phyloP scores from a whole-genome alignment of 768 basidiomycete species.

The Amanita exitialis region DNA sequence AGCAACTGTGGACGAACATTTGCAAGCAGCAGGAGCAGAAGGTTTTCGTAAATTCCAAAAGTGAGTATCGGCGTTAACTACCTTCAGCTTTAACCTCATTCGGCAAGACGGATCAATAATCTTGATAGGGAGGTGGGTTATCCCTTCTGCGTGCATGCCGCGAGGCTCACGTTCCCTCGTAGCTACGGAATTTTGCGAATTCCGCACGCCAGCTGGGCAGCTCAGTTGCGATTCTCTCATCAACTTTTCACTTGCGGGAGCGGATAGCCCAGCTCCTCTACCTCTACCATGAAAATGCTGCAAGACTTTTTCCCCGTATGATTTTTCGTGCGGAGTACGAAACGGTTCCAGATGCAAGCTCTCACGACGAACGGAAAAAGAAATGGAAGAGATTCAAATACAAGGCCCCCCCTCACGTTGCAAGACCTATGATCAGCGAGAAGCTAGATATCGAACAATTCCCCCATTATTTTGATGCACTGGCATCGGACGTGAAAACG shows the following conservation, averaged over 20 bases:
- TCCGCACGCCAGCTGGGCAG: conserved; percentile 69
- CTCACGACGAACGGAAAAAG: conserved; percentile 20
- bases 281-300: conserved; percentile 68
- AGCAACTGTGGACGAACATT: conserved; percentile 62
- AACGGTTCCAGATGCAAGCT: conserved; percentile 18
- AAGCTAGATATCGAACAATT: conserved; percentile 56
- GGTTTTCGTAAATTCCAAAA: conserved; percentile 53
- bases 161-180: conserved; percentile 2
- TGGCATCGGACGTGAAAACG: conserved; percentile 57
- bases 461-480: conserved; percentile 49
- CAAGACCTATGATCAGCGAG: conserved; percentile 42
- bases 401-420: conserved; percentile 37
- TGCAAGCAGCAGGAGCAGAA: conserved; percentile 60
- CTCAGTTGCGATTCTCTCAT: conserved; percentile 68
- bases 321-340: conserved; percentile 34
- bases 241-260: conserved; percentile 61
- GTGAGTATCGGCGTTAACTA: conserved; percentile 21
- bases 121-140: conserved; percentile 51
- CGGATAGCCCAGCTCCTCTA: conserved; percentile 59
- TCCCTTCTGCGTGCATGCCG: not conserved
- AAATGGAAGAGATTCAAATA: conserved; percentile 20
- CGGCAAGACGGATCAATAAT: conserved; percentile 41
- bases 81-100: conserved; percentile 4
- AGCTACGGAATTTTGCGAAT: conserved; percentile 71
- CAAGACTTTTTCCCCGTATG: conserved; percentile 67